Base-by-base conservation (phyloP, 2,329 filamentous ascomycete species). In the Neopestalotiopsis sp. region DNA sequence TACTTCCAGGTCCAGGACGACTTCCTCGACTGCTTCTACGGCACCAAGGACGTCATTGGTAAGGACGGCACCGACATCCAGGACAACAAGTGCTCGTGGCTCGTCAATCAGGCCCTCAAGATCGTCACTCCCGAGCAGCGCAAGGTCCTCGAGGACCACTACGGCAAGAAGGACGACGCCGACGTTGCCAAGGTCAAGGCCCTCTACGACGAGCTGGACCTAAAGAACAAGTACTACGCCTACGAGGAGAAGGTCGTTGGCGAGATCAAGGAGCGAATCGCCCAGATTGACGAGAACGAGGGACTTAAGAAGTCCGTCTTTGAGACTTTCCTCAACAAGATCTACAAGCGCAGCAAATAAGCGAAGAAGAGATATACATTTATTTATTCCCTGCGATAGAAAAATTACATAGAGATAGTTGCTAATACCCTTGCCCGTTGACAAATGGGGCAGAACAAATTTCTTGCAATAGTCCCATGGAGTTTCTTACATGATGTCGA, bases 1-100 rank as follows among this genome's bases (percentile, higher is more conserved):
- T 99, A 99, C 87, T 99, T 99, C 89, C 96, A 99, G 84, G 90
- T 97, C 72, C 96, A 99, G 84, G 96, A 99, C 81, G 96, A 99
- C 86, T 99, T 96, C 85, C 93, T 99, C 66, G 96, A 99, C 87
- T 97, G 97, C 84, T 99, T 96, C 78, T 67, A 24, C 20, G 96
- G 95, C 75, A 91, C 95, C 75, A 94, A 96, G 52, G 90, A 94
- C 77, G 89, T 94, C 78, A 96, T 99, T 80, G 96, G 96, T 82
- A 99, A 99, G 90, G 97, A 98, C 73, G 96, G 96, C 74, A 99
- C 96, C 70, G 96, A 99, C 78, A 99, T 99, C 82, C 91, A 95
- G 87, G 96, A 99, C 85, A 99, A 99, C 89, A 99, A 99, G 89
- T 99, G 96, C 88, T 97, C 94, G 57, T 99, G 96, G 96, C 86